Evolutionary conservation across 495 filamentous ascomycete genomes (phyloP), one percentile per base, ranked within the genome.

Genomic region (Penicillium bialowiezense): DNA sequence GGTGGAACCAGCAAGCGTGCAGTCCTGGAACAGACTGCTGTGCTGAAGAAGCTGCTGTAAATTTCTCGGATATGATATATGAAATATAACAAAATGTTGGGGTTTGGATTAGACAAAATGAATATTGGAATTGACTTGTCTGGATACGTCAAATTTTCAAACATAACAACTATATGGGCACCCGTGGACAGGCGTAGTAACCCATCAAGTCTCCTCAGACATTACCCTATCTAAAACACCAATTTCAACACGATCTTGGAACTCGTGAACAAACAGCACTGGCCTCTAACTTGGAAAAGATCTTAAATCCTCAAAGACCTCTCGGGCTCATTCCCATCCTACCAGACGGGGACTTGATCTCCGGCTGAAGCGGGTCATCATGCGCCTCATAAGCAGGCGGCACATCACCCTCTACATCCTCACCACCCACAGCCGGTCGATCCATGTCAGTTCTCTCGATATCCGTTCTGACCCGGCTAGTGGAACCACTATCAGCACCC

Each of bases 1-100:
- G 92, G 92, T 8, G 92, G 92, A 12, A 93, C 89, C 17, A 91
- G 86, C 63, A 83, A 79, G 69, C 74, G 75, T 19, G 78, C 82
- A 14, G 89, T 96, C 9, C 55, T 82, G 60, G 84, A 89, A 67
- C 91, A 96, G 81, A 85, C 95, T 62, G 71, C 80, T 52, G 77
- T 86, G 35, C 65, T 95, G 47, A 86, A 82, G 74, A 58, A 61
- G 43, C 50, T 73, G 49, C 55, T 73, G 51, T 72, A 58, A 34
- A 50, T 26, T 41, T 12, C 39, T 51, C 26, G 24, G 45, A 36
- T 48, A 48, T 35, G 44, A 47, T 39, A 39, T 47, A 47, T 47
- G 44, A 48, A 24, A 32, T 23, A 23, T 21, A 48, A 50, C 19
- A 36, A 31, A 42, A 20, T 17, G n/a, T 33, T 24, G 37, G 18